A percentile compares a stretch with the other conserved stretches of the same genome.
Evolutionary conservation across 768 basidiomycete species (phyloP).

Genomic region (Lactifluus subvellereus): DNA sequence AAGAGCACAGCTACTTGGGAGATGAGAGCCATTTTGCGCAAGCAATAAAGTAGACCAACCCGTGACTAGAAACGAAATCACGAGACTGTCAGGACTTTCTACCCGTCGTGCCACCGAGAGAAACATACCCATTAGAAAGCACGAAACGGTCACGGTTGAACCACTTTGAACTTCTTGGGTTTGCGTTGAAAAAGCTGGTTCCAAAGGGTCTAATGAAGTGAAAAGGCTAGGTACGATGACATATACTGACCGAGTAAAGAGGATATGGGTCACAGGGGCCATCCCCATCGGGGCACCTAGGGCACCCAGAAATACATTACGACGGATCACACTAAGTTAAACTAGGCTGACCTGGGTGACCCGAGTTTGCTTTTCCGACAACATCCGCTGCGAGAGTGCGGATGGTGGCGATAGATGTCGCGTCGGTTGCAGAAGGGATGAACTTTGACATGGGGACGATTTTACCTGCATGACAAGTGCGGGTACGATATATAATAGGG

Average conservation of each 20-base stretch:
- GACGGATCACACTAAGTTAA: not conserved
- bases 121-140: slow-evolving; percentile 83
- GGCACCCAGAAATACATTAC: not conserved
- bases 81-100: slow-evolving; percentile 9
- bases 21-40: not conserved
- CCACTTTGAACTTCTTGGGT: slow-evolving; percentile 88
- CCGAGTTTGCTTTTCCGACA: slow-evolving; percentile 86
- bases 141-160: slow-evolving; percentile 97
- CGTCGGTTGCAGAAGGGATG: slow-evolving; percentile 40
- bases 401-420: slow-evolving; percentile 62
- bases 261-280: slow-evolving; percentile 77
- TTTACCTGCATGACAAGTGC: not conserved
- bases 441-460: slow-evolving; percentile 37
- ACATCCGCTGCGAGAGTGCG: slow-evolving; percentile 71
- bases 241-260: slow-evolving; percentile 70
- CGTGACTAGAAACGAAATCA: slow-evolving; percentile 47
- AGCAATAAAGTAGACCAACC: slow-evolving; percentile 45
- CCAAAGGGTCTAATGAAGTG: slow-evolving; percentile 2
- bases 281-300: slow-evolving; percentile 91
- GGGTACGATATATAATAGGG: slow-evolving; percentile 7
- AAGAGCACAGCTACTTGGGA: slow-evolving; percentile 66
- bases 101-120: not conserved
- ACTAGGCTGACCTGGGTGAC: slow-evolving; percentile 67
- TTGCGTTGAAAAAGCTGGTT: slow-evolving; percentile 75
- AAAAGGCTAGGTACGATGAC: not conserved